Evolutionary conservation across 345 rosid genomes (phyloP), one percentile per base, ranked within the genome.

Genomic region (Arabidopsis arenosa): DNA sequence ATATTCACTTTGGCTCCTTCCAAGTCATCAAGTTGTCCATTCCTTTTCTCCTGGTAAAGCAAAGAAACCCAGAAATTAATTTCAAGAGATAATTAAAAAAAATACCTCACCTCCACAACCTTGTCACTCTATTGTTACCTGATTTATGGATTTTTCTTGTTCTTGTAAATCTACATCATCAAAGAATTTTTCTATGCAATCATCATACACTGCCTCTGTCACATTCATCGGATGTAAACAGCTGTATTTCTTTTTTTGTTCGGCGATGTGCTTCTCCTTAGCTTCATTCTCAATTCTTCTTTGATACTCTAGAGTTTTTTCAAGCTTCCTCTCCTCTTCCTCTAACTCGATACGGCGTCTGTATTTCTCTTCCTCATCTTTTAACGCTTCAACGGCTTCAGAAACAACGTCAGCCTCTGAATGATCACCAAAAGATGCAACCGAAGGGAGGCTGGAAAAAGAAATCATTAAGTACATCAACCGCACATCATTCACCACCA

Each of bases 291-390:
- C 97, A 77, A 91, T 85, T 75, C 78, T 82, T 71, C 95, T 88
- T 80, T 91, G 98, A 78, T 90, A 88, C 79, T 87, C 95, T 62
- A 94, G 78, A 43, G 90, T 85, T 83, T 87, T 93, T 82, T 88
- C 89, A 17, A 91, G 96, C 86, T 90, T 90, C 76, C 88, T 85
- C 77, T 87, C 98, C 90, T 91, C 97, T 53, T 80, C 92, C 84
- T 90, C 95, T 65, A 84, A 88, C 86, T 91, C 96, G 63, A 85
- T 76, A 82, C 76, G 86, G 74, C 83, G 87, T 82, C 85, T 86
- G 71, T 82, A 76, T 82, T 90, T 92, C 75, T 90, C 95, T 63
- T 89, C 96, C 77, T 80, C 87, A 62, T 81, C 83, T 79, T 82
- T 90, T 61, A 83, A 77, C 75, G 82, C 84, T 66, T 83, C 83